A percentile compares a stretch with the other conserved stretches of the same genome.
Evolutionary conservation across 495 filamentous ascomycete genomes (phyloP).

Genomic region (Ramalina intermedia): DNA sequence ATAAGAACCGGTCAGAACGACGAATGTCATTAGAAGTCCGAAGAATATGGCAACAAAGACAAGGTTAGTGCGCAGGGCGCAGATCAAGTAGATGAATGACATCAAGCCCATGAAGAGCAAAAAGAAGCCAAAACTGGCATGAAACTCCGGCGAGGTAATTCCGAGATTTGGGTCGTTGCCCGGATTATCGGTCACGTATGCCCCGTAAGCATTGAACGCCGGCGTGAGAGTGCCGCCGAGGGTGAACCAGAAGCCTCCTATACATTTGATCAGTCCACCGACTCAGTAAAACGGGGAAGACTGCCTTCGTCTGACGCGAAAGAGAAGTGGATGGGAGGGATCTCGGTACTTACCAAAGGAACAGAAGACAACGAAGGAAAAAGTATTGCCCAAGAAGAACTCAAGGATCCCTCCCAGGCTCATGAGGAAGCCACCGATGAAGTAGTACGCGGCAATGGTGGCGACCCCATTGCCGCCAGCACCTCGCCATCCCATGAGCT

Average conservation of each 20-base stretch:
- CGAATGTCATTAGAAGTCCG: conserved; percentile 36
- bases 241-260: conserved; percentile 43
- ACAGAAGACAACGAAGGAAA: conserved; percentile 46
- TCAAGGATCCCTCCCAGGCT: conserved; percentile 49
- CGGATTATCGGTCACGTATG: conserved; percentile 13
- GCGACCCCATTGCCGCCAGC: conserved; percentile 45
- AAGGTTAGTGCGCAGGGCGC: conserved; percentile 45
- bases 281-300: too few relatives aligned
- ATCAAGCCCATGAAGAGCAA: conserved; percentile 45
- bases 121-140: conserved; percentile 33
- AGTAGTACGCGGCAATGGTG: conserved; percentile 14
- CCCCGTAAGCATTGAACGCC: conserved; percentile 29
- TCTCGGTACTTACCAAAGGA: conserved; percentile 23
- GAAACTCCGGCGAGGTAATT: conserved; percentile 24
- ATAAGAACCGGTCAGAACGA: conserved; percentile 35
- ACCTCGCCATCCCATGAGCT: conserved; percentile 59
- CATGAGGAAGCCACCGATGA: conserved; percentile 37
- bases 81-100: conserved; percentile 43
- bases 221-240: conserved; percentile 33
- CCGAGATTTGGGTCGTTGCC: conserved; percentile 21
- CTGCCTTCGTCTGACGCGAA: too few relatives aligned
- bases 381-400: conserved; percentile 61
- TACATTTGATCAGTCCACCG: background rate
- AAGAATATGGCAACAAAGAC: conserved; percentile 45
- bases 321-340: background rate